Evolutionary conservation across 202 grass and related monocot genomes (phyloP), one percentile per base, ranked within the genome.

Genomic region (Setaria italica): DNA sequence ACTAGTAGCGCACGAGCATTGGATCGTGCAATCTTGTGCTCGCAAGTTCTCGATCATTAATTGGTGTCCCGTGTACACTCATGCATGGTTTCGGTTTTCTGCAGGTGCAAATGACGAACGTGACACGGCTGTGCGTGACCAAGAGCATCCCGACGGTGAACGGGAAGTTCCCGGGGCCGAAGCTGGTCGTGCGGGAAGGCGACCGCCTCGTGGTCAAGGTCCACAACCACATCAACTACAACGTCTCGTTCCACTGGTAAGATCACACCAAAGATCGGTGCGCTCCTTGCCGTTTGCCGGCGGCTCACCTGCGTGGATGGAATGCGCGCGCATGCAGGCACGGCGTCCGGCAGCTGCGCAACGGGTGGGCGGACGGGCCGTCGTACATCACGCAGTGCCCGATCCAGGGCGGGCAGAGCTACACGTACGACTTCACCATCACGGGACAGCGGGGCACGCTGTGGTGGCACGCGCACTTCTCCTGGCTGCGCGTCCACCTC

Each of bases 331-430:
- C 43, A 46, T 46, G 43, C 87, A 95, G 95, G 95, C 95, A 95
- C 80, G 95, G 95, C 67, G 9, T 97, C 4, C 71, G 64, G 82
- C 95, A 98, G 85, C 50, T 92, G 80, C 62, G 49, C 37, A 97
- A 90, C 66, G 87, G 88, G 15, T 97, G 95, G 95, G 92, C 91
- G 15, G 95, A 97, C 54, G 95, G 95, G 50, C 92, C 95, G n/a
- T 4, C 84, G 39, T 97, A 95, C 84, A 87, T 97, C 58, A 95
- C 92, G 78, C 95, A 97, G 82, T 97, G 95, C 82, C 95, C 95
- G 67, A 89, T 97, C 49, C 95, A 86, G 83, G 34, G 25, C 0
- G 87, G 87, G 43, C 87, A 85, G 82, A 93, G 85, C 85, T 97
- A 94, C 62, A 71, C 77, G 14, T 97, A 97, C 76, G 82, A 94